These are phyloP conservation scores for Murraya koenigii DNA, from an alignment of 345 rosid genomes.

Conservation along the genomic window DNA sequence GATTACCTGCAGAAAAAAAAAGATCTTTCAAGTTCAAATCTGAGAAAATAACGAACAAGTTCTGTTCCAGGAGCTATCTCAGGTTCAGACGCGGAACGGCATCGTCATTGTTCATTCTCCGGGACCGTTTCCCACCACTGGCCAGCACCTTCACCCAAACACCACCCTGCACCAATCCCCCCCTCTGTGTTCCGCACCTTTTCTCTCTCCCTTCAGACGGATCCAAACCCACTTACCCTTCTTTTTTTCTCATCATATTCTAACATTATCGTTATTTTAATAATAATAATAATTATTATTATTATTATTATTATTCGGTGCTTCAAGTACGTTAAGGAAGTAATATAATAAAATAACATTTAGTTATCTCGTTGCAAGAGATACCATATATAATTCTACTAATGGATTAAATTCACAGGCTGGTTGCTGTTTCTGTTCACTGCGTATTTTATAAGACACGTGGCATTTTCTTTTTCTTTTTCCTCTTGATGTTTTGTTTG, in stretches of 20 bases:
- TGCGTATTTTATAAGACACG: not conserved
- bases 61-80: not conserved
- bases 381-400: not conserved
- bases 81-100: not conserved
- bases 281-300: not conserved
- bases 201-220: constrained; percentile 39
- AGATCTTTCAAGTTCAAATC: not conserved
- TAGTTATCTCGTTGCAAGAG: no score
- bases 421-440: not conserved
- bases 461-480: not conserved
- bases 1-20: not conserved
- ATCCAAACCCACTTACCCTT: constrained; percentile 27
- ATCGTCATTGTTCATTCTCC: not conserved
- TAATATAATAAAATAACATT: no score
- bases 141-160: constrained; percentile 5
- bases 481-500: not conserved
- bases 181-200: not conserved
- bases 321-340: not conserved
- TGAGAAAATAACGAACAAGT: not conserved
- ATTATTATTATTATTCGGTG: not conserved
- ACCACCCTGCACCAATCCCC: not conserved
- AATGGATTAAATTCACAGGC: not conserved
- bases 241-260: not conserved
- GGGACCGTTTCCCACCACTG: constrained; percentile 1
- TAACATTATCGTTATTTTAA: not conserved